phyloP scores from a whole-genome alignment of 805 yeast species.

The Teunomyces tritomae region DNA sequence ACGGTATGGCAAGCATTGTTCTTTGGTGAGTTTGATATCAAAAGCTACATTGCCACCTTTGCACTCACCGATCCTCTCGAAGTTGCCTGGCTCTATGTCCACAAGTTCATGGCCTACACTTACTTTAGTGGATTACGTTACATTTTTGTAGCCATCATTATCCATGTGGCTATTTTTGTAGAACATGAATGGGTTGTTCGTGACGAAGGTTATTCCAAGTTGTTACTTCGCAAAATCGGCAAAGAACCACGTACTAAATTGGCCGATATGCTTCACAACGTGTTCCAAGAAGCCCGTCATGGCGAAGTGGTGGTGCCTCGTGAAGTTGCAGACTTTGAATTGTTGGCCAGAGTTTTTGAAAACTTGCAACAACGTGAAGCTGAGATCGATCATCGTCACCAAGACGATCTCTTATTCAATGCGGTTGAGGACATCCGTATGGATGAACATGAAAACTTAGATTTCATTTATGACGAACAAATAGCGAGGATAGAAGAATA shows the following conservation, averaged over 20 bases:
- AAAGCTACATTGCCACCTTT: conserved; percentile 8
- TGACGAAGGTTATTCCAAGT: conserved; percentile 65
- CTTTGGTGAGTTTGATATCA: conserved; percentile 35
- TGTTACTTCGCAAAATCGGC: conserved; percentile 60
- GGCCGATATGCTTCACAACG: conserved; percentile 35
- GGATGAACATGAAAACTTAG: neutral
- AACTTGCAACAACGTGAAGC: conserved; percentile 16
- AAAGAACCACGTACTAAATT: conserved; percentile 45
- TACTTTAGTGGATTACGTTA: conserved; percentile 39
- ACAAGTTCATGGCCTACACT: conserved; percentile 28
- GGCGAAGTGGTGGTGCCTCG: conserved; percentile 17
- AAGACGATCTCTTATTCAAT: neutral
- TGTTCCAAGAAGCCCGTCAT: conserved; percentile 20
- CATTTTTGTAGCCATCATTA: conserved; percentile 37
- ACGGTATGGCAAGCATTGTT: conserved; percentile 30
- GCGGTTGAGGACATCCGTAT: neutral
- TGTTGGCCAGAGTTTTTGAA: conserved; percentile 26
- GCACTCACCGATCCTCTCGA: conserved; percentile 2
- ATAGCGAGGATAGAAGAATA: neutral
- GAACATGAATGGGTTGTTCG: conserved; percentile 70
- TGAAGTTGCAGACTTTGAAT: conserved; percentile 19
- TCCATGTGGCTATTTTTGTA: conserved; percentile 48
- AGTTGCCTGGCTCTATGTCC: conserved; percentile 15
- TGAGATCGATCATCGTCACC: conserved; percentile 1
- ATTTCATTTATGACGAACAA: too few relatives aligned